These are phyloP conservation scores for Monosporascus sp. DNA, from an alignment of 2,329 filamentous ascomycete genomes.

Conservation along the genomic window DNA sequence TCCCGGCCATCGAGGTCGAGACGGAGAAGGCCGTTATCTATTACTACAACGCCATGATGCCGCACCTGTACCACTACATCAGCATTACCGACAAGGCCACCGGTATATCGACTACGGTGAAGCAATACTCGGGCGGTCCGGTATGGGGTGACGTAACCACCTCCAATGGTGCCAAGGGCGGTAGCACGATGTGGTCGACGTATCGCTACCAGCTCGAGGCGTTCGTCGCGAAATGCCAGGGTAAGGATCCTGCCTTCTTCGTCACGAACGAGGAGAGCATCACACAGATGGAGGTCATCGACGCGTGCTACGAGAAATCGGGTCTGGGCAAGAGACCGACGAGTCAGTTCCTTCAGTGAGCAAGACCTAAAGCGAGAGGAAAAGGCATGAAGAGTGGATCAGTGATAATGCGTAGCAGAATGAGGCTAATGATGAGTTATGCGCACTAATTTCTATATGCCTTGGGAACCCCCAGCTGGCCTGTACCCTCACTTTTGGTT, in stretches of 20 bases:
- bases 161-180: conserved; percentile 11
- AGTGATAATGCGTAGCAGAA: no score
- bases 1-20: conserved; percentile 27
- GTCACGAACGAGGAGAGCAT: conserved; percentile 27
- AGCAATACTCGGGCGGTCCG: conserved; percentile 22
- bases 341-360: no score
- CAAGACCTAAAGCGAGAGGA: no score
- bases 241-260: conserved; percentile 22
- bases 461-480: no score
- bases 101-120: conserved; percentile 18
- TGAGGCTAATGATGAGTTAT: no score
- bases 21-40: conserved; percentile 23
- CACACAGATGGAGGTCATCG: conserved; percentile 28
- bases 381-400: no score
- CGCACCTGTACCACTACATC: conserved; percentile 29
- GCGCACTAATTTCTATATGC: no score
- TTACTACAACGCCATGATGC: conserved; percentile 29
- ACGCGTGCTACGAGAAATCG: conserved; percentile 26
- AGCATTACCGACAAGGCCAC: conserved; percentile 23
- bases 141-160: conserved; percentile 24
- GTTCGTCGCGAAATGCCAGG: conserved; percentile 27
- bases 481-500: no score
- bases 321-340: conserved; percentile 10
- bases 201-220: conserved; percentile 28
- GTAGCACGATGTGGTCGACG: conserved; percentile 23